These are phyloP conservation scores for Phytomonas sp. DNA, from an alignment of 208 protist genomes.

Conservation along the genomic window DNA sequence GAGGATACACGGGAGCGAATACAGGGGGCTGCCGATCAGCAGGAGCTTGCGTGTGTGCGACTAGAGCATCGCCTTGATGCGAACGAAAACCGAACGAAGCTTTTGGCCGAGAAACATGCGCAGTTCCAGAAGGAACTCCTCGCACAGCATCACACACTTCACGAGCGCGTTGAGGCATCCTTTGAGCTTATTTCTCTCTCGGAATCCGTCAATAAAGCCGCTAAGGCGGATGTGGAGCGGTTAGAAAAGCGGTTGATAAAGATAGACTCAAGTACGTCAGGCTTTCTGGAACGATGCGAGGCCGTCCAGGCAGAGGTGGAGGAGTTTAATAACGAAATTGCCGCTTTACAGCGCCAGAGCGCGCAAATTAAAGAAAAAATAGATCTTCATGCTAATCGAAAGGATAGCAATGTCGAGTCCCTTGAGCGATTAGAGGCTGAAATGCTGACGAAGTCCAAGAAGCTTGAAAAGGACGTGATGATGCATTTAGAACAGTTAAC, in stretches of 20 bases:
- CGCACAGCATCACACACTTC: slow-evolving; percentile 31
- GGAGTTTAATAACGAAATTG: slow-evolving; percentile 31
- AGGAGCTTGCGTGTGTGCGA: slow-evolving; percentile 4
- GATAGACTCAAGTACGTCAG: slow-evolving; percentile 20
- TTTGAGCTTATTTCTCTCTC: slow-evolving; percentile 36
- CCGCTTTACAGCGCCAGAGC: slow-evolving; percentile 24
- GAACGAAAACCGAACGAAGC: slow-evolving; percentile 21
- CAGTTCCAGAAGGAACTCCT: slow-evolving; percentile 38
- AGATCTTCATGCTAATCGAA: neutral
- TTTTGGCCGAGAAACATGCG: slow-evolving; percentile 39
- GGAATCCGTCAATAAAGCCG: slow-evolving; percentile 40
- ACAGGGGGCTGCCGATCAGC: slow-evolving; percentile 14
- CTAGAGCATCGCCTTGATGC: slow-evolving; percentile 36
- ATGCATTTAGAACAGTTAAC: slow-evolving; percentile 17
- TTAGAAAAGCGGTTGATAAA: slow-evolving; percentile 44
- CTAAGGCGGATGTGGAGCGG: slow-evolving; percentile 50
- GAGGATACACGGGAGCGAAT: slow-evolving; percentile 17
- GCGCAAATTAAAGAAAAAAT: neutral
- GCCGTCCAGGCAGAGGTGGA: slow-evolving; percentile 17
- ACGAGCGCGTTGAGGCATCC: slow-evolving; percentile 33
- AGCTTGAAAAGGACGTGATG: slow-evolving; percentile 15
- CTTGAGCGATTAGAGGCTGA: neutral
- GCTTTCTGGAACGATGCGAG: slow-evolving; percentile 17
- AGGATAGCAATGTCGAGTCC: neutral
- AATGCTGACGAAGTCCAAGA: slow-evolving; percentile 2